phyloP scores from a whole-genome alignment of 2,329 filamentous ascomycete genomes.

The Helotiales sp. region DNA sequence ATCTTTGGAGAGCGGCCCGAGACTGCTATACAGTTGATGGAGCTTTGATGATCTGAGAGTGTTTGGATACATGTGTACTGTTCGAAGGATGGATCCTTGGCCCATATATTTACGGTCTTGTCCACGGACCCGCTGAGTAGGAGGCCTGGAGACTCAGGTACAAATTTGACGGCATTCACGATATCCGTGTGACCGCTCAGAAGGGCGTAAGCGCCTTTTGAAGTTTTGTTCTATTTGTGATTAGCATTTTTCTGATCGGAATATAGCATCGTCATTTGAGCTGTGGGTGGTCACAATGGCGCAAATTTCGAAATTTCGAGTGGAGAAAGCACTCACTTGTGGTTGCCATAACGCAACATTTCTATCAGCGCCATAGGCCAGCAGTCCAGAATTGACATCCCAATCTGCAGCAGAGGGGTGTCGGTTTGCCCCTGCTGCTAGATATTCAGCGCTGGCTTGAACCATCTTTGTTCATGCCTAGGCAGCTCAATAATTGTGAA shows the following conservation, averaged over 20 bases:
- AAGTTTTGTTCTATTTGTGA: conserved; percentile 29
- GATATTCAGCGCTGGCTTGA: conserved; percentile 37
- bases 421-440: conserved; percentile 81
- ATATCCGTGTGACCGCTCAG: conserved; percentile 77
- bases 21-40: conserved; percentile 72
- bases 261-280: not conserved
- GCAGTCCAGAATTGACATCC: conserved; percentile 67
- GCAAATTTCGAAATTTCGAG: conserved; percentile 1
- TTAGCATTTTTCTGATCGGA: conserved; percentile 11
- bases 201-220: conserved; percentile 65
- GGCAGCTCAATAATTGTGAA: not conserved
- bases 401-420: conserved; percentile 91
- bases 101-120: conserved; percentile 78
- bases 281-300: not conserved
- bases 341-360: conserved; percentile 91
- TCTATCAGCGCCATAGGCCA: conserved; percentile 88
- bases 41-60: conserved; percentile 66
- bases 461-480: conserved; percentile 32
- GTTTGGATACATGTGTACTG: conserved; percentile 54
- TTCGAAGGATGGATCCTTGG: conserved; percentile 44
- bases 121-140: conserved; percentile 85
- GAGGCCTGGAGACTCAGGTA: conserved; percentile 60
- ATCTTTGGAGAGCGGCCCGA: conserved; percentile 41
- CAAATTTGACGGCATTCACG: conserved; percentile 84
- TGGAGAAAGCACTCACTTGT: conserved; percentile 57